phyloP scores from a whole-genome alignment of 1,284 basidiomycete genomes.

The Pseudozyma hubeiensis region DNA sequence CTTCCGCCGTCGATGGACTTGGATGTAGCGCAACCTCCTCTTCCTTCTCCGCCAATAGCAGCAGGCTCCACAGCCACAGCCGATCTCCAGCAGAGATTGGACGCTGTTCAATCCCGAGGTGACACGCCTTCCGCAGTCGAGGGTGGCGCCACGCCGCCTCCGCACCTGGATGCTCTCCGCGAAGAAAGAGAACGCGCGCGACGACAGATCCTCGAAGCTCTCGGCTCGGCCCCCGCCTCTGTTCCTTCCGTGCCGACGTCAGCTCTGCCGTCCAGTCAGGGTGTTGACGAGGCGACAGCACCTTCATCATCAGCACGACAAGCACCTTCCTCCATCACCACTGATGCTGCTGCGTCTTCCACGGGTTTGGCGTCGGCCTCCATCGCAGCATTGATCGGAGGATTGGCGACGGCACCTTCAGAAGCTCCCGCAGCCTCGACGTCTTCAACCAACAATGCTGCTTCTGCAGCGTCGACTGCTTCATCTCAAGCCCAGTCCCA shows the following conservation, averaged over 20 bases:
- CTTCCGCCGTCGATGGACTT: slow-evolving; percentile 16
- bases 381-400: slow-evolving; percentile 34
- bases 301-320: background rate
- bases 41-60: background rate
- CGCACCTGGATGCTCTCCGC: slow-evolving; percentile 32
- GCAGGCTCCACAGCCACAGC: background rate
- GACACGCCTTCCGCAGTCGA: slow-evolving; percentile 9
- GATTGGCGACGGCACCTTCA: slow-evolving; percentile 4
- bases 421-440: background rate
- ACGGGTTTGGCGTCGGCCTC: slow-evolving; percentile 22
- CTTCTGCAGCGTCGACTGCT: background rate
- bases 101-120: slow-evolving; percentile 5
- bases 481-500: slow-evolving; percentile 1
- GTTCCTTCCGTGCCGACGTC: background rate
- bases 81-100: slow-evolving; percentile 13
- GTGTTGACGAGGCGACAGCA: background rate
- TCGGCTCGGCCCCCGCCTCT: slow-evolving; percentile 7
- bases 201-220: slow-evolving; percentile 37
- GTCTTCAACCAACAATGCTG: background rate
- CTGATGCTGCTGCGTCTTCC: background rate
- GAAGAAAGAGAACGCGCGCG: slow-evolving; percentile 48
- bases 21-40: slow-evolving; percentile 5
- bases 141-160: slow-evolving; percentile 38
- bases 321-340: background rate
- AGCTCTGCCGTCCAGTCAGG: background rate